Evolutionary conservation across 2,329 filamentous ascomycete genomes (phyloP).

Genomic region (Coniochaeta prunicola): DNA sequence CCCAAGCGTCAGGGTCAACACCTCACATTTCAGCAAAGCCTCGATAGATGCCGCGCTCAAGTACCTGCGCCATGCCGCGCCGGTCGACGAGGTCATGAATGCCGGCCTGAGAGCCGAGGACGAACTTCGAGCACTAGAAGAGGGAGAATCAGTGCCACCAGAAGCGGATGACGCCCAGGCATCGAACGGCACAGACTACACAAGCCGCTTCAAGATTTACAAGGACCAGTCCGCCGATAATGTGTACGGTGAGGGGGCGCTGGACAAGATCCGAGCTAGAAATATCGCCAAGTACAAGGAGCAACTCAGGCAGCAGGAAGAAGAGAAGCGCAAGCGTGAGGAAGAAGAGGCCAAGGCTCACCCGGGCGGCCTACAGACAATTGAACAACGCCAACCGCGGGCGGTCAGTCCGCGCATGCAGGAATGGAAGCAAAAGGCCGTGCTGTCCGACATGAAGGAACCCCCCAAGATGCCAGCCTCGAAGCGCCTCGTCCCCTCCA

Average conservation of each 20-base stretch:
- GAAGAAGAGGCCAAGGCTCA: slow-evolving; percentile 32
- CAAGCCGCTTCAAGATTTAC: slow-evolving; percentile 15
- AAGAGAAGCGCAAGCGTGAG: slow-evolving; percentile 12
- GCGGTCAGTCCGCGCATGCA: slow-evolving; percentile 29
- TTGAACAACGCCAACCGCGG: slow-evolving; percentile 23
- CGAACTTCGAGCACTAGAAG: slow-evolving; percentile 48
- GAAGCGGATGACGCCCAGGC: slow-evolving; percentile 14
- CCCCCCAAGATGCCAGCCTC: slow-evolving; percentile 44
- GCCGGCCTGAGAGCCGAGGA: slow-evolving; percentile 56
- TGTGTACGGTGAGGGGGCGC: slow-evolving; percentile 49
- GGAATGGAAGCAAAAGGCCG: slow-evolving; percentile 32
- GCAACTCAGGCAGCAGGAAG: slow-evolving; percentile 23
- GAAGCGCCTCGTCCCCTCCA: slow-evolving; percentile 48
- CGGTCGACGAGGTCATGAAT: slow-evolving; percentile 54
- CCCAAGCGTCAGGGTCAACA: slow-evolving; percentile 42
- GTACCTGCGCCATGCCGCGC: slow-evolving; percentile 47
- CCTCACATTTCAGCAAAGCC: slow-evolving; percentile 30
- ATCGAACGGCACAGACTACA: slow-evolving; percentile 5
- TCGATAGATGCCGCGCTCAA: slow-evolving; percentile 40
- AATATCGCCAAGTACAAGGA: slow-evolving; percentile 43
- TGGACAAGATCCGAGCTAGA: slow-evolving; percentile 49
- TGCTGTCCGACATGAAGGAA: slow-evolving; percentile 41
- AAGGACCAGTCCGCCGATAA: slow-evolving; percentile 26
- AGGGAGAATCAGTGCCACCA: slow-evolving; percentile 8
- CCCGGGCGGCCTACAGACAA: slow-evolving; percentile 34